Evolutionary conservation across 306 rosid genomes (phyloP).

Genomic region (Rosa lucieae): DNA sequence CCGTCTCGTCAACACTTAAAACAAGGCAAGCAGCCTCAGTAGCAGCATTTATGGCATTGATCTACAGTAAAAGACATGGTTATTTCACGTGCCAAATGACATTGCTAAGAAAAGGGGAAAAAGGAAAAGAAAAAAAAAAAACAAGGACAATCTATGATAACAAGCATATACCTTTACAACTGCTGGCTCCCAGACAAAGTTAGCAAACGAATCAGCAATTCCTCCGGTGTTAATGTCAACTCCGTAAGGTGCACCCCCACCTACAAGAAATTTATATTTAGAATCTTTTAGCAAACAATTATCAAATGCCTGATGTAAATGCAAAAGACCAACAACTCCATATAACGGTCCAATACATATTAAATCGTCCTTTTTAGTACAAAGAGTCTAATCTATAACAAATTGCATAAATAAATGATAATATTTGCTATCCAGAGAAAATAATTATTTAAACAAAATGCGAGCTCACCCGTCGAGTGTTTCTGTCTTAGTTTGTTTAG

Average conservation of each 20-base stretch:
- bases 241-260: slow-evolving; percentile 88
- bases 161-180: slow-evolving; percentile 70
- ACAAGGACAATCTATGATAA: background rate
- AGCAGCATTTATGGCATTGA: slow-evolving; percentile 97
- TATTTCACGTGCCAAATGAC: slow-evolving; percentile 4
- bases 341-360: background rate
- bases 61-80: slow-evolving; percentile 44
- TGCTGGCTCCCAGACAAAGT: slow-evolving; percentile 99
- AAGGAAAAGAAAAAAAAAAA: background rate
- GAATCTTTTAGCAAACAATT: slow-evolving; percentile 3
- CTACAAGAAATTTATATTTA: slow-evolving; percentile 28
- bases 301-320: background rate
- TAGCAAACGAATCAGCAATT: slow-evolving; percentile 85
- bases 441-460: background rate
- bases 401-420: background rate
- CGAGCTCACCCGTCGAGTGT: slow-evolving; percentile 74
- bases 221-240: slow-evolving; percentile 97
- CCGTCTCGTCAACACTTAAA: slow-evolving; percentile 93
- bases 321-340: background rate
- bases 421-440: background rate
- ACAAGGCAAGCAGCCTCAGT: slow-evolving; percentile 97
- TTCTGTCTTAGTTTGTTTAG: slow-evolving; percentile 94
- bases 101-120: background rate
- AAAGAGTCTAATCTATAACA: background rate
- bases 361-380: background rate